Evolutionary conservation across 139 green algal species (phyloP), one percentile per base, ranked within the genome.

Genomic region (Zygnema circumcarinatum): DNA sequence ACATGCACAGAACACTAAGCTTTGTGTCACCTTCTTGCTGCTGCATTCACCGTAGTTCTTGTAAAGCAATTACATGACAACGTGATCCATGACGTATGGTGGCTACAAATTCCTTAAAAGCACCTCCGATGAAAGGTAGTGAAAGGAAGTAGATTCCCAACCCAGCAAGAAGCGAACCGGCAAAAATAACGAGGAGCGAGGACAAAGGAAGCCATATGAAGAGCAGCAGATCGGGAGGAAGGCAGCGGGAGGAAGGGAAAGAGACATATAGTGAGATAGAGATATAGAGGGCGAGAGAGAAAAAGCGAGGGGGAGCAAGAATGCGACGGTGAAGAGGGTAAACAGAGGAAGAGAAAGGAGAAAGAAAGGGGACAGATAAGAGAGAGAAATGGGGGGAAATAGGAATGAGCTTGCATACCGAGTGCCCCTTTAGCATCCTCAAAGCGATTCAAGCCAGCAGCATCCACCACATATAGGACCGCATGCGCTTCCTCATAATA

Each of bases 401-500:
- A 38, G 31, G 3, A 31, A 2, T 2, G 52, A 53, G 2, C 74
- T 56, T 42, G 74, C 83, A 25, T 42, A 91, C 82, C 42, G 11
- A 93, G 74, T 32, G 83, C 84, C 0, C 76, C 31, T 21, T 76
- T 88, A 2, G 89, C 74, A 21, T 93, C 90, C 20, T 87, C 89
- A 39, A 92, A 88, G 40, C 89, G 90, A 0, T 72, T 53, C 1
- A 2, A 20, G 1, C 92, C 90, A 1, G 92, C 85, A 3, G 94
- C 85, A 80, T 99, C 96, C 21, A 99, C 93, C 0, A 98, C 94
- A 87, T 94, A 99, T 1, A 98, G 54, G 1, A 98, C 88, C 2
- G 94, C 96, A 81, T 99, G 96, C 20, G 93, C 94, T 73, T 99
- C 96, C 29, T 92, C 93, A 81, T 96, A 98, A 91, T 99, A 99